Evolutionary conservation across 2,329 filamentous ascomycete species (phyloP).

Genomic region (Sporothrix dimorphospora): DNA sequence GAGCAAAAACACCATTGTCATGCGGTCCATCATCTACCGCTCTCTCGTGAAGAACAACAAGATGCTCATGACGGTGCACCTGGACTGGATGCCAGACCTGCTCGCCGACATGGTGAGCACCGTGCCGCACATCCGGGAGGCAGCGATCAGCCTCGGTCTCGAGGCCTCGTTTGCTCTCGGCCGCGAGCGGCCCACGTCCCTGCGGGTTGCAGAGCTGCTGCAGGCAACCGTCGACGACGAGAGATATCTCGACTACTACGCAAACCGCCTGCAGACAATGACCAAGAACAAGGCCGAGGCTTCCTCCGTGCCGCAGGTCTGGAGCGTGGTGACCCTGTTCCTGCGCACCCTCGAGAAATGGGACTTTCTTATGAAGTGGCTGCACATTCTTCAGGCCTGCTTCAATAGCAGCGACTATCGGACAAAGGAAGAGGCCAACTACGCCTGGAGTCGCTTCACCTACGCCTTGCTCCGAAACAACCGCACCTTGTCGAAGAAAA

Average conservation of each 20-base stretch:
- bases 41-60: constrained; percentile 70
- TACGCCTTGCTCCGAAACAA: constrained; percentile 71
- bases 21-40: constrained; percentile 77
- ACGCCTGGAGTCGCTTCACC: constrained; percentile 84
- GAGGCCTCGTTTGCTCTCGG: constrained; percentile 72
- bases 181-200: constrained; percentile 67
- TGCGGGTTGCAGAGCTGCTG: constrained; percentile 67
- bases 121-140: constrained; percentile 72
- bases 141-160: constrained; percentile 74
- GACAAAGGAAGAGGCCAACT: constrained; percentile 75
- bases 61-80: constrained; percentile 68
- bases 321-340: constrained; percentile 80
- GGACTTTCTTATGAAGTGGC: constrained; percentile 73
- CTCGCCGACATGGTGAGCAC: constrained; percentile 80
- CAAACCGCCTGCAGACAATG: constrained; percentile 69
- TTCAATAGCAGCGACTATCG: constrained; percentile 77
- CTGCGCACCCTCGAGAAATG: constrained; percentile 72
- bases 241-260: constrained; percentile 71
- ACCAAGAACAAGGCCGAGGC: constrained; percentile 65
- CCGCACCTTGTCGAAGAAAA: constrained; percentile 59
- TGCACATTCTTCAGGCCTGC: constrained; percentile 77
- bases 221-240: constrained; percentile 60
- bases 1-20: constrained; percentile 76
- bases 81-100: constrained; percentile 80
- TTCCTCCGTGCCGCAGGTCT: constrained; percentile 78